These are phyloP conservation scores for Vanderwaltozyma verrucispora DNA, from an alignment of 805 yeast species.

Conservation along the genomic window DNA sequence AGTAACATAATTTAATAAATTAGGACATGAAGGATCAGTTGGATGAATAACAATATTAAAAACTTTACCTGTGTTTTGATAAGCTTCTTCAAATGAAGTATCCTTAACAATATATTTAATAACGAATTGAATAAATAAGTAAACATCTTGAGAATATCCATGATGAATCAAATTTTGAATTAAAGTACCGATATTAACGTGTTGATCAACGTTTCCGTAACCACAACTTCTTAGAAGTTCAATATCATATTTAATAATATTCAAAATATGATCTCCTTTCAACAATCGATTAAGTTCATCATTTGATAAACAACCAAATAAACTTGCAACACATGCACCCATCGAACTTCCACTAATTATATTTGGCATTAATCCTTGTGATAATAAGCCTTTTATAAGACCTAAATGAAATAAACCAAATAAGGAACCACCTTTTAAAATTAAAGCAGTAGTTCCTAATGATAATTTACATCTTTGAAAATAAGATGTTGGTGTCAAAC, in stretches of 20 bases:
- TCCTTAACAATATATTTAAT: conserved; percentile 58
- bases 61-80: conserved; percentile 62
- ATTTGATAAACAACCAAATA: conserved; percentile 65
- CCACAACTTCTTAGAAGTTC: conserved; percentile 44
- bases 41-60: conserved; percentile 83
- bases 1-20: conserved; percentile 76
- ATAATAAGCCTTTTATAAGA: conserved; percentile 73
- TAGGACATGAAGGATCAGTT: conserved; percentile 47
- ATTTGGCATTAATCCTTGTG: conserved; percentile 66
- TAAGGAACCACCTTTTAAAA: conserved; percentile 89
- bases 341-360: conserved; percentile 88
- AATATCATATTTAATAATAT: conserved; percentile 45
- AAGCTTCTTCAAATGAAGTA: conserved; percentile 90
- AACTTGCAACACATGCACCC: conserved; percentile 86
- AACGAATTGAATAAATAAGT: conserved; percentile 70
- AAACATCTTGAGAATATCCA: conserved; percentile 80
- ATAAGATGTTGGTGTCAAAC: conserved; percentile 56
- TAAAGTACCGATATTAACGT: conserved; percentile 44
- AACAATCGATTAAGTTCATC: conserved; percentile 45
- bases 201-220: conserved; percentile 29
- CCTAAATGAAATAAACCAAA: conserved; percentile 94
- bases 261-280: conserved; percentile 28
- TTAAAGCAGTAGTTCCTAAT: conserved; percentile 81
- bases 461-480: conserved; percentile 78
- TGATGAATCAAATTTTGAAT: conserved; percentile 66